Base-by-base conservation (phyloP, 176 grass and related monocot species). In the Oryza meridionalis region DNA sequence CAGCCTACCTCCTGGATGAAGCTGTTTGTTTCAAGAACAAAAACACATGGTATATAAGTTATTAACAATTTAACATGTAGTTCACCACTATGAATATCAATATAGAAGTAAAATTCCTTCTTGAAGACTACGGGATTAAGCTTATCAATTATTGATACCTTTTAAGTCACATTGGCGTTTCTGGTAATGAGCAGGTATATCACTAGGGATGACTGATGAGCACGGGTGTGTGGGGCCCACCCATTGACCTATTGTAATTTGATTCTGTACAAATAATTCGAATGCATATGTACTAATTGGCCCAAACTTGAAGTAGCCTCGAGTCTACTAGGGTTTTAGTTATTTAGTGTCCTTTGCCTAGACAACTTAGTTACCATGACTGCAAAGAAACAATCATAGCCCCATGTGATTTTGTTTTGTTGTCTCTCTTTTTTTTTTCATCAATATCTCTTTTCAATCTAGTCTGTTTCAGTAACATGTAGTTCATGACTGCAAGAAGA, bases 1-100 rank as follows among this genome's bases (percentile, higher is more conserved):
- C 94, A 97, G n/a, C 87, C 89, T 47, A 77, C 91, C 49, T 73
- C 81, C 76, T 88, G 75, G 21, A 94, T 80, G 51, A 82, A 97
- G 82, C 91, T 97, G 87, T 77, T 77, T 78, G 65, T 35, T 79
- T 64, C 67, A 89, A 65, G 49, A 67, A 61, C 17, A 61, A 62
- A 22, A 68, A 62, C 44, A 68, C 27, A 82, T 70, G 81, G 38
- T 78, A 64, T 43, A 33, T 16, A 55, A 76, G 77, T 85, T 50
- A 68, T 17, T 31, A 31, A 3, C 29, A 31, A 31, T 31, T 31
- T 31, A 77, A 40, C 9, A 24, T 40, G 50, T 89, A 22, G 64
- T 53, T 67, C 49, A 67, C 29, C 21, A 13, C 65, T 31, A 75
- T 27, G 42, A 74, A 71, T 62, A 75, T 15, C 53, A 38, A n/a